phyloP scores from a whole-genome alignment of 768 basidiomycete species.

The Sporobolomyces pararoseus region DNA sequence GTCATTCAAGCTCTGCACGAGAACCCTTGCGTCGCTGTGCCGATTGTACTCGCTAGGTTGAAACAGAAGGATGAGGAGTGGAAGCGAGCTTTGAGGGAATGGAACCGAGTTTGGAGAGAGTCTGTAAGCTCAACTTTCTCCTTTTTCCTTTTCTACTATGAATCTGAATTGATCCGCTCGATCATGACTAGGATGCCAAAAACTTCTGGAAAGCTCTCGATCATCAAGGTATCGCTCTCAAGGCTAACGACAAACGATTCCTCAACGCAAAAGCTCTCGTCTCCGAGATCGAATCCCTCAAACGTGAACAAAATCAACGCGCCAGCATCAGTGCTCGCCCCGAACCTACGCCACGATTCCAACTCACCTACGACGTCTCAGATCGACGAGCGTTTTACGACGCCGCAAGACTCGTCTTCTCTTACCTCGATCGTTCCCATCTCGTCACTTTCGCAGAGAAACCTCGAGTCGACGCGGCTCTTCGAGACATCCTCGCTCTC shows the following conservation, averaged over 20 bases:
- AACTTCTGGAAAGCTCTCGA: conserved; percentile 98
- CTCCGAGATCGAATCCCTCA: conserved; percentile 67
- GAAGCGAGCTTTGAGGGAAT: conserved; percentile 87
- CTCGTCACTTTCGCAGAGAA: conserved; percentile 61
- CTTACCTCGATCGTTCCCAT: conserved; percentile 83
- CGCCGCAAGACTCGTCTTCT: conserved; percentile 73
- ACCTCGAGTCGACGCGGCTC: conserved; percentile 74
- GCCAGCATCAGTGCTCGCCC: conserved; percentile 47
- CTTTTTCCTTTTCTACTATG: background rate
- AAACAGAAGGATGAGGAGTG: conserved; percentile 96
- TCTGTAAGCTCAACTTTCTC: conserved; percentile 53
- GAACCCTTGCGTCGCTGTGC: conserved; percentile 79
- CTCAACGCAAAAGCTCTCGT: conserved; percentile 81
- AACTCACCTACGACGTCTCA: conserved; percentile 72
- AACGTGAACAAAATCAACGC: conserved; percentile 61
- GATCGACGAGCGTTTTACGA: conserved; percentile 81
- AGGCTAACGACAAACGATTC: conserved; percentile 89
- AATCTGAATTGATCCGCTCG: background rate
- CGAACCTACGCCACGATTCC: conserved; percentile 56
- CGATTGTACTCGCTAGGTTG: conserved; percentile 83
- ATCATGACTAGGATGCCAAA: conserved; percentile 77
- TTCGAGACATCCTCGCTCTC: conserved; percentile 72
- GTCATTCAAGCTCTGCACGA: conserved; percentile 84
- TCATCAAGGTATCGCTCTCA: conserved; percentile 91
- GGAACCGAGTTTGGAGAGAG: conserved; percentile 95